phyloP scores from a whole-genome alignment of 768 basidiomycete genomes.

The Auricularia sp. region DNA sequence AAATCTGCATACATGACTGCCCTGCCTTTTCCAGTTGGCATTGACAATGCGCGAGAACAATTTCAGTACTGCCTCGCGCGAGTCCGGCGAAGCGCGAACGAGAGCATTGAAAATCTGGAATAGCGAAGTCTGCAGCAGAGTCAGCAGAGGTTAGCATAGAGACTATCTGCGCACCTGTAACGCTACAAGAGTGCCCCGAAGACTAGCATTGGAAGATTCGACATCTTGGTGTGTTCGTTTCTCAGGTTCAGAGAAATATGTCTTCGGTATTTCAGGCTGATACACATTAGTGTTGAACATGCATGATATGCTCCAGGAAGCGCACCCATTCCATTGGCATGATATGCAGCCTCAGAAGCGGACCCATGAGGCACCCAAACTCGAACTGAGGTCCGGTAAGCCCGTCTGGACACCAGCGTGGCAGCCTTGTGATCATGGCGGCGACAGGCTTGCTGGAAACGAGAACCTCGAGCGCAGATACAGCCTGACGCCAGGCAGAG shows the following conservation, averaged over 20 bases:
- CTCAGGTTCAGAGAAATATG: slow-evolving; percentile 82
- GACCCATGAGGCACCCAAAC: slow-evolving; percentile 63
- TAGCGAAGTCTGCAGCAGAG: slow-evolving; percentile 41
- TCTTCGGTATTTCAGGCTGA: slow-evolving; percentile 51
- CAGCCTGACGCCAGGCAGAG: slow-evolving; percentile 75
- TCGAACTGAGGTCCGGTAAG: slow-evolving; percentile 58
- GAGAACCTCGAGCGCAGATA: slow-evolving; percentile 72
- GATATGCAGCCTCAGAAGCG: slow-evolving; percentile 71
- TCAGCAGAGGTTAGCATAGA: background rate
- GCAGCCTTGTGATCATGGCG: slow-evolving; percentile 63
- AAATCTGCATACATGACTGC: slow-evolving; percentile 59
- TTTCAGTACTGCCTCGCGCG: slow-evolving; percentile 71
- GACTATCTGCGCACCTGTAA: slow-evolving; percentile 49
- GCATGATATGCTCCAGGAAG: no score
- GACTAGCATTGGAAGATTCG: slow-evolving; percentile 72
- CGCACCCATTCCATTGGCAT: slow-evolving; percentile 73
- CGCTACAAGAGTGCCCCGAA: slow-evolving; percentile 77
- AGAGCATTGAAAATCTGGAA: slow-evolving; percentile 84
- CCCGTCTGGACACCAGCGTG: slow-evolving; percentile 58
- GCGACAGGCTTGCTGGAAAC: slow-evolving; percentile 79
- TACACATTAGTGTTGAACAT: no score
- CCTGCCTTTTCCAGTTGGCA: slow-evolving; percentile 76
- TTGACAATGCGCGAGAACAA: slow-evolving; percentile 70
- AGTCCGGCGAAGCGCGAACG: slow-evolving; percentile 70
- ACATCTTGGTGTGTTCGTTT: slow-evolving; percentile 64